A percentile compares a stretch with the other conserved stretches of the same genome.
phyloP scores from a whole-genome alignment of 2,329 filamentous ascomycete genomes.

The Conoideocrella luteorostrata region DNA sequence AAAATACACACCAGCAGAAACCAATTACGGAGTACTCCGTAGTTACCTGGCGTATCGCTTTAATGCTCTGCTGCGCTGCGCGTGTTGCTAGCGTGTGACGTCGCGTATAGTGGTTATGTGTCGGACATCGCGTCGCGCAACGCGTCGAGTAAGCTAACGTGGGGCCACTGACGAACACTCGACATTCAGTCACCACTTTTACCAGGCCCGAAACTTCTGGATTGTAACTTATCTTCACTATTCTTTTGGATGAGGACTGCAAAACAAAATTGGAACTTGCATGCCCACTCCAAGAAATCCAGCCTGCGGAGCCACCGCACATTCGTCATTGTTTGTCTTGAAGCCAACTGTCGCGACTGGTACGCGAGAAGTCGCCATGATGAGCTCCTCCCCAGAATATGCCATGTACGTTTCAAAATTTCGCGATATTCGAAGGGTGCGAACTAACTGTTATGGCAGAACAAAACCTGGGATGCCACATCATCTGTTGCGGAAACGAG shows the following conservation, averaged over 20 bases:
- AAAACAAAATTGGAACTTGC: no score
- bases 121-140: slow-evolving; percentile 7
- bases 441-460: slow-evolving; percentile 18
- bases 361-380: slow-evolving; percentile 1
- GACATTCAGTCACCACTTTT: background rate
- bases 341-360: background rate
- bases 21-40: no score
- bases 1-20: no score
- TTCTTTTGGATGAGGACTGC: no score
- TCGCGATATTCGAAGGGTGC: no score
- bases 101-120: slow-evolving; percentile 10
- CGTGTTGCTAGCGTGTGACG: slow-evolving; percentile 7
- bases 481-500: slow-evolving; percentile 20
- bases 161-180: slow-evolving; percentile 1
- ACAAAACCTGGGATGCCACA: slow-evolving; percentile 21
- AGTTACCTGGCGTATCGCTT: no score
- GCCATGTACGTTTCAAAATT: slow-evolving; percentile 16
- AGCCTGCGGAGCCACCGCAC: no score
- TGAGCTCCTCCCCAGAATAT: slow-evolving; percentile 21
- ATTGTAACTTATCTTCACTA: no score
- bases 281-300: no score
- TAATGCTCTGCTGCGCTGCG: no score
- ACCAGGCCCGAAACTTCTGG: no score
- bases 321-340: background rate
- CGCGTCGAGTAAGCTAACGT: slow-evolving; percentile 8